Evolutionary conservation across 495 filamentous ascomycete species (phyloP), one percentile per base, ranked within the genome.

Genomic region (Aspergillus coremiiformis): DNA sequence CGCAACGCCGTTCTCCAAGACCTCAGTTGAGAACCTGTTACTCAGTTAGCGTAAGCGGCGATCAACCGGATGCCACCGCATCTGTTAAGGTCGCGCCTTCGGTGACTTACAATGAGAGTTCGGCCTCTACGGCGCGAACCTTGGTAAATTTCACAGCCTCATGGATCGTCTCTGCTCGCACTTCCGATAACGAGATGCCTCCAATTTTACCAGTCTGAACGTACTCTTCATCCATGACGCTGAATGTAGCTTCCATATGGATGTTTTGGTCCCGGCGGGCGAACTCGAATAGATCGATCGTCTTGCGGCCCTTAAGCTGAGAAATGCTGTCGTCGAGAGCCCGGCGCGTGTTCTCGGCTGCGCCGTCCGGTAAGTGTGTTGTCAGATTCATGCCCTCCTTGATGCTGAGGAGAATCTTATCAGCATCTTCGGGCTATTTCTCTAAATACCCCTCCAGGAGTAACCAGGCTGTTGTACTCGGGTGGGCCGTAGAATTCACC

Each of bases 211-310:
- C 79, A 14, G 66, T 68, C 30, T 70, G 69, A 6, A 66, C 63
- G 9, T 65, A 56, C 33, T 67, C 62, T n/a, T 64, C 70, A 3
- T 35, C 11, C 8, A 79, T 64, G 5, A 66, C 53, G 5, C 51
- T 59, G 20, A 84, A 67, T 0, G 72, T 78, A 14, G 71, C 68
- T 51, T 83, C 76, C 23, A 81, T 63, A 5, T 78, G 78, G 27
- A 72, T 70, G 0, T 78, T 75, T 14, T 69, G 73, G 57, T 90
- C 87, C 5, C 85, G 73, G 1, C 88, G 72, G 17, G 80, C 85
- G 51, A 66, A 79, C 60, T 87, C 83, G 56, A 87, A 91, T 35
- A 89, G 74, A 61, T 91, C 85, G 35, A 92, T 68, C 51, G 77
- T 83, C 72, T 89, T 89, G 54, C 78, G 82, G 2, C 83, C 84